Evolutionary conservation across 805 yeast genomes (phyloP), one percentile per base, ranked within the genome.

Genomic region (Starmerella geochares): DNA sequence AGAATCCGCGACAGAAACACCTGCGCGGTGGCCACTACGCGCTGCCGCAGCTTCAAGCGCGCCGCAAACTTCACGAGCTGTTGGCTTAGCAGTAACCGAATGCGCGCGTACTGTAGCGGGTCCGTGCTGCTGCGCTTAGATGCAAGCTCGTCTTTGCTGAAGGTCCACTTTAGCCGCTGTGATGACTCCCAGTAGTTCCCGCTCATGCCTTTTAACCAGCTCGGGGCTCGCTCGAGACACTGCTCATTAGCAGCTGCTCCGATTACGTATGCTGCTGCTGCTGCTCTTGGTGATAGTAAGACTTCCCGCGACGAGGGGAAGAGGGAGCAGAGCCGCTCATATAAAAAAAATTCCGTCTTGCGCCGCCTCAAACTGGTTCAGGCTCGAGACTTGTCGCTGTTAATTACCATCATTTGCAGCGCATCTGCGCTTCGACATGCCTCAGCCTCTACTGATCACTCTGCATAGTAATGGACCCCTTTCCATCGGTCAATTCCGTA

Each of bases 141-240:
- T 29, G 58, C 61, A 25, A 90, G 71, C 19, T 77, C 67, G 28
- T 78, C 81, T 41, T 84, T 71, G 1, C 86, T 76, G 60, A 80
- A 78, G 59, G 84, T 90, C 96, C 96, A 90, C 58, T 77, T 73
- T 35, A 67, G 69, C 39, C 94, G 66, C 61, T 88, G 96, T 1
- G 94, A 78, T 2, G 95, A 85, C 16, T 73, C 72, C 95, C 95
- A 86, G 64, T 80, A 88, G 62, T 83, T 83, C 0, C 94, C 95
- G 17, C 41, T 41, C 50, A 47, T 47, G 6, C 19, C 16, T 16
- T 7, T 27, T 11, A 4, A 5, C 40, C 36, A 29, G 11, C 19
- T n/a, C 19, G 16, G n/a, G 6, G 41, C 19, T 23, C 13, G 44
- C 27, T 6, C 23, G 4, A 16, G n/a, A 16, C 14, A 24, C 23